Evolutionary conservation across 2,329 filamentous ascomycete species (phyloP).

Genomic region (Penicillium sp.): DNA sequence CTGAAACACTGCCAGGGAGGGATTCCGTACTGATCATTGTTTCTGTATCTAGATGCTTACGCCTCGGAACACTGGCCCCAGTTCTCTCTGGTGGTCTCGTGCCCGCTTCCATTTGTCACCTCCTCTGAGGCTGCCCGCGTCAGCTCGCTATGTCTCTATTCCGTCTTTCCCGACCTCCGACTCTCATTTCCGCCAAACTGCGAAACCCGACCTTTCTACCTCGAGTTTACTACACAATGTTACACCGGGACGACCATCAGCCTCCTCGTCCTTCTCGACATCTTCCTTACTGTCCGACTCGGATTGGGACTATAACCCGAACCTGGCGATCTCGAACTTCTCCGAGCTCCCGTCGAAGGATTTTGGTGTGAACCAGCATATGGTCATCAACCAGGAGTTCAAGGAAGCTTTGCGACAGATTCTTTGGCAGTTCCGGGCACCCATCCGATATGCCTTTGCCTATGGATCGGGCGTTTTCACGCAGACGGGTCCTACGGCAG

Average conservation of each 20-base stretch:
- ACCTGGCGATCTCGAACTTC: slow-evolving; percentile 68
- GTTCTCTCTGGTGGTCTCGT: slow-evolving; percentile 24
- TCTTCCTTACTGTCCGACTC: slow-evolving; percentile 32
- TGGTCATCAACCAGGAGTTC: slow-evolving; percentile 91
- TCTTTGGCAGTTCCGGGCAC: slow-evolving; percentile 84
- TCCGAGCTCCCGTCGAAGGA: slow-evolving; percentile 70
- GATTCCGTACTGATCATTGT: slow-evolving; percentile 10
- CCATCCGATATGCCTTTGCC: slow-evolving; percentile 93
- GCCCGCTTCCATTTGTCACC: slow-evolving; percentile 14
- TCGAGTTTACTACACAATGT: slow-evolving; percentile 18
- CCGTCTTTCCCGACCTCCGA: slow-evolving; percentile 21
- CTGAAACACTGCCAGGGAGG: slow-evolving; percentile 8
- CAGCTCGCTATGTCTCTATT: slow-evolving; percentile 30
- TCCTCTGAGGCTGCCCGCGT: slow-evolving; percentile 17
- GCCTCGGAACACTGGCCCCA: slow-evolving; percentile 18
- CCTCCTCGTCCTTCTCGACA: slow-evolving; percentile 32
- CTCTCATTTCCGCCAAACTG: slow-evolving; percentile 18
- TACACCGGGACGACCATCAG: slow-evolving; percentile 14
- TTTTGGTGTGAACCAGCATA: slow-evolving; percentile 94
- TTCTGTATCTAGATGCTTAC: slow-evolving; percentile 19
- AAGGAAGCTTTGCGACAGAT: slow-evolving; percentile 85
- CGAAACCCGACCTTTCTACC: slow-evolving; percentile 13
- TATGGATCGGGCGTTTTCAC: slow-evolving; percentile 97
- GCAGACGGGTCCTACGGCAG: slow-evolving; percentile 54
- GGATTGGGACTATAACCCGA: slow-evolving; percentile 72